Conservation (phyloP, 441 rosid species). For the Pelargonium cotyledonis region DNA sequence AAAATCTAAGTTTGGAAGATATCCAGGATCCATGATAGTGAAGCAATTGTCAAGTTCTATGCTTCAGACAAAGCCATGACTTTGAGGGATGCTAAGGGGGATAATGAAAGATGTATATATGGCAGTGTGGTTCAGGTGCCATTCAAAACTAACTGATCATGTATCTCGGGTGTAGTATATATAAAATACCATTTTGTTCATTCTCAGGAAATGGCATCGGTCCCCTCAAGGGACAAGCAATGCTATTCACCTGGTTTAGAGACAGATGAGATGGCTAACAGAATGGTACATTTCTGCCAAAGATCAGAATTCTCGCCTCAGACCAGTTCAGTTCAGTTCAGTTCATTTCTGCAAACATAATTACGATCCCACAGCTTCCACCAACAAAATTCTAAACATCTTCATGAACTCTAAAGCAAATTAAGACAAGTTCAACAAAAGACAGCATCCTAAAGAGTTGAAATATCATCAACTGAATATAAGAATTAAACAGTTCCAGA, state of each 20-base stretch:
- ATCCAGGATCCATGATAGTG: conserved; percentile 9
- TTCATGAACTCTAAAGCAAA: not conserved
- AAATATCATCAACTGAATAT: not conserved
- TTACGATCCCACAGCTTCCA: too few relatives aligned
- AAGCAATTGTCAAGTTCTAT: not conserved
- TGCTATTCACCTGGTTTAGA: too few relatives aligned
- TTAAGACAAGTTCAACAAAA: conserved; percentile 6
- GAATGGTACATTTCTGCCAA: too few relatives aligned
- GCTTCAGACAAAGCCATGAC: conserved; percentile 3
- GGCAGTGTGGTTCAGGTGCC: not conserved
- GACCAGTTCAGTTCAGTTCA: too few relatives aligned
- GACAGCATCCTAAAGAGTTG: not conserved
- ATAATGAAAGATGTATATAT: conserved; percentile 1
- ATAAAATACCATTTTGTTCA: too few relatives aligned
- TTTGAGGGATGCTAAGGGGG: not conserved
- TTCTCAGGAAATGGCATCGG: too few relatives aligned
- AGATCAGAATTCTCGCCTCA: too few relatives aligned
- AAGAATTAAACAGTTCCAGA: conserved; percentile 12
- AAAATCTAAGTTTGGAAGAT: not conserved
- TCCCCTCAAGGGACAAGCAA: too few relatives aligned
- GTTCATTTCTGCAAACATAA: too few relatives aligned
- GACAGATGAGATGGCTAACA: too few relatives aligned
- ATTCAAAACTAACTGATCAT: not conserved
- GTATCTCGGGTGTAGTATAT: not conserved
- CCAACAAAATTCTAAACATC: not conserved